Conservation (phyloP, 257 asterid genomes). For the Cordia subcordata region DNA sequence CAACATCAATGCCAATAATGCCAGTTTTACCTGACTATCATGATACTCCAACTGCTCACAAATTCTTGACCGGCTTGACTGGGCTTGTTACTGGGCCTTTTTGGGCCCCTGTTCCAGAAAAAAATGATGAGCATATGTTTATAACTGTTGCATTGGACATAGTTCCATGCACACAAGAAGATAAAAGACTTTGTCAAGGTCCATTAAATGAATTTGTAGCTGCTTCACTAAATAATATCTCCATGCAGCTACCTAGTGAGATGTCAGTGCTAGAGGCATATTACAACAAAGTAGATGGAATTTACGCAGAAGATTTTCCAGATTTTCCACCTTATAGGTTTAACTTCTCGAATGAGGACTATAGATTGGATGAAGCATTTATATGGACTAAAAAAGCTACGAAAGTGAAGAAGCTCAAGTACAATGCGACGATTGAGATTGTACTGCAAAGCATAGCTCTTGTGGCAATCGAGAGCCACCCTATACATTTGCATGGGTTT, state of each 20-base stretch:
- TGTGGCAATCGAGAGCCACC: constrained; percentile 2
- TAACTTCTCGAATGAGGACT: not conserved
- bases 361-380: not conserved
- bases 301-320: constrained; percentile 7
- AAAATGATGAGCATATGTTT: constrained; percentile 4
- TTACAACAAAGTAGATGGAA: constrained; percentile 7
- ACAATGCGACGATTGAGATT: constrained; percentile 1
- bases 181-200: not conserved
- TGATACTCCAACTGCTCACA: not conserved
- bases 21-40: not conserved
- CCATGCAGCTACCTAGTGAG: not conserved
- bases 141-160: not conserved
- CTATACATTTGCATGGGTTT: constrained; percentile 10
- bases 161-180: not conserved
- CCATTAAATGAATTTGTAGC: not conserved
- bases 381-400: not conserved
- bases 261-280: not conserved
- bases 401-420: constrained; percentile 3
- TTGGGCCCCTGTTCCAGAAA: constrained; percentile 2
- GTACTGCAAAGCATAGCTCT: constrained; percentile 4
- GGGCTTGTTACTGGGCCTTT: constrained; percentile 1
- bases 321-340: not conserved
- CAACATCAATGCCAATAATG: not conserved
- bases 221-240: not conserved
- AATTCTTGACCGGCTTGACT: constrained; percentile 1